These are phyloP conservation scores for Sporobolomyces pararoseus DNA, from an alignment of 768 basidiomycete genomes.

Conservation along the genomic window DNA sequence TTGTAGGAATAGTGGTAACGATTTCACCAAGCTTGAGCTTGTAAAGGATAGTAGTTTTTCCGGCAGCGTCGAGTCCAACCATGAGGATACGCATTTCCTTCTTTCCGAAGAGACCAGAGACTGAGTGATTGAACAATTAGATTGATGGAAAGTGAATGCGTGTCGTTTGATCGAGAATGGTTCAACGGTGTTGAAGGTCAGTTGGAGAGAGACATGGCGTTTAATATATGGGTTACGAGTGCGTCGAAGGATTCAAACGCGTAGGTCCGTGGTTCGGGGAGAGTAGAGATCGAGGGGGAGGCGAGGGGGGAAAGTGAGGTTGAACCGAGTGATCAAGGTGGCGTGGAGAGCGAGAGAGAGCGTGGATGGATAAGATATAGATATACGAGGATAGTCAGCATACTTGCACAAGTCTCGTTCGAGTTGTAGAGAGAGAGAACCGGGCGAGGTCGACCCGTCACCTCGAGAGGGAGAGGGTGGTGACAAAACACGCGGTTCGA, in stretches of 20 bases:
- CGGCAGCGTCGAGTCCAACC: constrained; percentile 98
- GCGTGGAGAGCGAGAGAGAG: neutral
- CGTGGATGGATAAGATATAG: neutral
- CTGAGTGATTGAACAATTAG: constrained; percentile 38
- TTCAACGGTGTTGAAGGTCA: too few species aligned
- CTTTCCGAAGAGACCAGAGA: constrained; percentile 88
- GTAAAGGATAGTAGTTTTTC: constrained; percentile 68
- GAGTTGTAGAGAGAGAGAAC: neutral
- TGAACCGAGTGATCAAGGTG: neutral
- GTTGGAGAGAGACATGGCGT: too few species aligned
- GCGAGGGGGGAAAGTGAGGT: neutral
- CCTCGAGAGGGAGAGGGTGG: too few species aligned
- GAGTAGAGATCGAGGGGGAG: neutral
- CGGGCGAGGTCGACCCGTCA: neutral
- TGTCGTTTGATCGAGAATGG: neutral
- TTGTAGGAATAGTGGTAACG: constrained; percentile 99
- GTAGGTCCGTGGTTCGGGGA: neutral
- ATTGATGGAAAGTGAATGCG: neutral
- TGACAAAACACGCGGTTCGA: too few species aligned
- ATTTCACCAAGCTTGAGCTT: constrained; percentile 99
- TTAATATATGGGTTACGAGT: too few species aligned
- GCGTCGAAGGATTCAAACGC: too few species aligned
- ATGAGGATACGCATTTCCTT: constrained; percentile 99
- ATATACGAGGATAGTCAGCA: neutral
- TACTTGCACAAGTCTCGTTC: neutral